Conservation (phyloP, 192 early-diverging fungal genomes). For the Mortierella hygrophila region DNA sequence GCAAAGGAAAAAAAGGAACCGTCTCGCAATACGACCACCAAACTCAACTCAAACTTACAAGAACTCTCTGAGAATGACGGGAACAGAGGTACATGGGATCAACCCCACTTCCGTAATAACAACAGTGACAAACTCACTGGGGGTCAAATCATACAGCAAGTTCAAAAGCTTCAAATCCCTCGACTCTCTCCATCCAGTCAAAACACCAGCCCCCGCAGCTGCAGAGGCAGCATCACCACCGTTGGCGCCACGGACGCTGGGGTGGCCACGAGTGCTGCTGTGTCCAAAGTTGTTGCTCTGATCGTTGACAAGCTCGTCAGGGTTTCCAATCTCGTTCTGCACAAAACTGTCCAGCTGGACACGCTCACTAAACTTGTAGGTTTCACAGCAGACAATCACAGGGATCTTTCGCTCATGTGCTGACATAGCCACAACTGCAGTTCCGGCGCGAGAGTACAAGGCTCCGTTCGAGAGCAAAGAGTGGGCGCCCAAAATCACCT, state of each 20-base stretch:
- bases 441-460: conserved; percentile 90
- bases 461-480: conserved; percentile 94
- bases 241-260: conserved; percentile 30
- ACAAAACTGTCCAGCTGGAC: conserved; percentile 96
- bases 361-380: conserved; percentile 94
- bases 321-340: conserved; percentile 95
- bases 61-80: conserved; percentile 66
- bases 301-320: conserved; percentile 83
- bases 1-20: neutral
- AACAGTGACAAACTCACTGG: conserved; percentile 90
- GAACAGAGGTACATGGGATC: conserved; percentile 91
- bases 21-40: neutral
- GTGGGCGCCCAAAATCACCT: conserved; percentile 96
- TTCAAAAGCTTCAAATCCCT: conserved; percentile 88
- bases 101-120: conserved; percentile 94
- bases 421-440: conserved; percentile 91
- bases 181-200: conserved; percentile 81
- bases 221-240: conserved; percentile 12
- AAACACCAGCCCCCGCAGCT: conserved; percentile 14
- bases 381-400: conserved; percentile 95
- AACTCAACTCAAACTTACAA: conserved; percentile 25
- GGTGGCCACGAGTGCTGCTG: conserved; percentile 39
- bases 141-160: conserved; percentile 94
- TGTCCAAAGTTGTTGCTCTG: conserved; percentile 54
- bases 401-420: conserved; percentile 92